A percentile compares a stretch with the other conserved stretches of the same genome.
Conservation (phyloP, 768 basidiomycete species). For the Lactarius indigo region DNA sequence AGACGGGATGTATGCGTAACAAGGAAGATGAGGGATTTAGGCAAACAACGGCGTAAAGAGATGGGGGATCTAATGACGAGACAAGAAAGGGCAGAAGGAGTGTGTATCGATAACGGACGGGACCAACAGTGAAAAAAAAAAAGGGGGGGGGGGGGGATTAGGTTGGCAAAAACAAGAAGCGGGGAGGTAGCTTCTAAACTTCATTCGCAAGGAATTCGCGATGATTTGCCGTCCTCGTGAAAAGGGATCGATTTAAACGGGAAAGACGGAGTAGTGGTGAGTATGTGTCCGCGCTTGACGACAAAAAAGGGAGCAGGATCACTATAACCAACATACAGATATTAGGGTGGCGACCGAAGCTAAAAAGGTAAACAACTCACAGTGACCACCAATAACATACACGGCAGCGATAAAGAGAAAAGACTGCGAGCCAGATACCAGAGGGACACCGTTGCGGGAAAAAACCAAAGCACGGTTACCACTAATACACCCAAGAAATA, state of each 20-base stretch:
- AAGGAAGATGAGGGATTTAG: neutral
- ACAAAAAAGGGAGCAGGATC: conserved; percentile 2
- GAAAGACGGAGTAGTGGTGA: conserved; percentile 8
- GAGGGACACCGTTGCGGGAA: conserved; percentile 8
- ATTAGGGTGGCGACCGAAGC: neutral
- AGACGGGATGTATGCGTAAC: conserved; percentile 7
- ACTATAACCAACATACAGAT: conserved; percentile 1
- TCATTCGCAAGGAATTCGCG: neutral
- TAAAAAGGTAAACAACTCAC: conserved; percentile 11
- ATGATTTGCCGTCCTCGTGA: neutral
- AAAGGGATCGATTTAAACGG: neutral
- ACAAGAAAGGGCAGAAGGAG: conserved; percentile 12
- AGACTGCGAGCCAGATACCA: conserved; percentile 7
- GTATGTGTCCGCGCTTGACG: conserved; percentile 10
- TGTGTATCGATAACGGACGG: neutral
- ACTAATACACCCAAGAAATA: conserved; percentile 24
- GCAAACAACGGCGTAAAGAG: conserved; percentile 1
- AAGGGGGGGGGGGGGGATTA: neutral
- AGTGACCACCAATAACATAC: conserved; percentile 24
- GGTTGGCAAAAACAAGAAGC: neutral
- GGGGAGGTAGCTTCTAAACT: neutral
- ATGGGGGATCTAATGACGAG: conserved; percentile 10
- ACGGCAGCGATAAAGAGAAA: conserved; percentile 11
- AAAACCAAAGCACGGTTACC: conserved; percentile 18
- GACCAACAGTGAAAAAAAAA: neutral